Conservation (phyloP, 768 basidiomycete genomes). For the Fomitopsis pulvina region DNA sequence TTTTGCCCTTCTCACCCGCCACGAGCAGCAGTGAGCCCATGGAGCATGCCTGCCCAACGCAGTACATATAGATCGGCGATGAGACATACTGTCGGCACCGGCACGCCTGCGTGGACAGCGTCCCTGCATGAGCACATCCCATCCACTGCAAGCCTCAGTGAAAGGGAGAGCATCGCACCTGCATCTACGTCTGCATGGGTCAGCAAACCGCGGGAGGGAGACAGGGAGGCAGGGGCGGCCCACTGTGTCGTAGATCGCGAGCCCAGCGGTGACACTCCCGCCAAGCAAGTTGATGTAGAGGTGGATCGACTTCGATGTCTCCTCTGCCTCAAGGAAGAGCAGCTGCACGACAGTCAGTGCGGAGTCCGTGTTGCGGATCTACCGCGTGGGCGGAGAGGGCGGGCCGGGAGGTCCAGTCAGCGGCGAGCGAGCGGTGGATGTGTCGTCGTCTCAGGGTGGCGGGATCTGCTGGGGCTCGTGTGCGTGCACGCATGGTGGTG, state of each 20-base stretch:
- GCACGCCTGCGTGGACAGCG: too few relatives aligned
- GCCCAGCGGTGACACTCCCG: slow-evolving; percentile 90
- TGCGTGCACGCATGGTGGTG: not conserved
- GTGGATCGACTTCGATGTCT: slow-evolving; percentile 90
- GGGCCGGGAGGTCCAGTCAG: slow-evolving; percentile 27
- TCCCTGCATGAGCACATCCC: not conserved
- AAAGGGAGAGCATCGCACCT: slow-evolving; percentile 39
- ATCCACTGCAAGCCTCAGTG: not conserved
- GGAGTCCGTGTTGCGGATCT: slow-evolving; percentile 90
- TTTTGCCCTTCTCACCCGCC: slow-evolving; percentile 84
- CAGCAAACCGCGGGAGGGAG: not conserved
- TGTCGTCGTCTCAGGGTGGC: slow-evolving; percentile 22
- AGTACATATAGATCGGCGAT: slow-evolving; percentile 94
- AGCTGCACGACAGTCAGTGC: slow-evolving; percentile 87
- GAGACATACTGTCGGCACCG: slow-evolving; percentile 60
- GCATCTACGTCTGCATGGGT: slow-evolving; percentile 45
- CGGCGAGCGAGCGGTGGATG: slow-evolving; percentile 47
- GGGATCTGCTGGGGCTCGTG: not conserved
- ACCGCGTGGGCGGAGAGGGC: slow-evolving; percentile 29
- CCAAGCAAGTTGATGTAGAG: slow-evolving; percentile 97
- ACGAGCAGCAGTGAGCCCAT: slow-evolving; percentile 94
- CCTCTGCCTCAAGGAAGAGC: slow-evolving; percentile 94
- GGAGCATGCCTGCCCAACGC: slow-evolving; percentile 89
- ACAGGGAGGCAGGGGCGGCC: slow-evolving; percentile 23
- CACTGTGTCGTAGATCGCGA: slow-evolving; percentile 98